A percentile compares a stretch with the other conserved stretches of the same genome.
Evolutionary conservation across 306 rosid species (phyloP).

Genomic region (Vigna radiata): DNA sequence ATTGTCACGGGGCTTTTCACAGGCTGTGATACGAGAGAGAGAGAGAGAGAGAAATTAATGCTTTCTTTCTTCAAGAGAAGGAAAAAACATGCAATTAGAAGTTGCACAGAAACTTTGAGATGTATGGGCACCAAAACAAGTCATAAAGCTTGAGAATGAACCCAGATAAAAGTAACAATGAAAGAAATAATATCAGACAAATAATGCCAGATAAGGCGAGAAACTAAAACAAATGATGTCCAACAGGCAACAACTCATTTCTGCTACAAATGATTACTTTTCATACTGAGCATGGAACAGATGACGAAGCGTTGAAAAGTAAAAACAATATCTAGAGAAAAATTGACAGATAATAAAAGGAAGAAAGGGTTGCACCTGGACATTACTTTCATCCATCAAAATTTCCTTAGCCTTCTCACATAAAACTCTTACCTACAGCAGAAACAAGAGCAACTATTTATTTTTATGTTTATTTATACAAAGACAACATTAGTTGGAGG

Average conservation of each 20-base stretch:
- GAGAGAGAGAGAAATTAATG: constrained; percentile 33
- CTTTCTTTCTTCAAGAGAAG: constrained; percentile 16
- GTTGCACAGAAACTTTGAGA: constrained; percentile 6
- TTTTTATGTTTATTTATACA: not conserved
- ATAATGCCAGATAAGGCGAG: constrained; percentile 11
- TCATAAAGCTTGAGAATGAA: constrained; percentile 1
- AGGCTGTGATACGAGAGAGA: constrained; percentile 71
- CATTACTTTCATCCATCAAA: constrained; percentile 96
- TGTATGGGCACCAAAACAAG: constrained; percentile 14
- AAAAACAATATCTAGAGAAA: constrained; percentile 18
- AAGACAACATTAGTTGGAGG: not conserved
- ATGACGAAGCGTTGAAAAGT: constrained; percentile 14
- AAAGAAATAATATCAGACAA: not conserved
- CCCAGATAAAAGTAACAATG: not conserved
- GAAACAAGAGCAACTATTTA: constrained; percentile 35
- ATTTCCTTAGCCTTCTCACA: constrained; percentile 96
- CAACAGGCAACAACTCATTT: constrained; percentile 11
- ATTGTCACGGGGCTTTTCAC: constrained; percentile 99
- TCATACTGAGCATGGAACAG: constrained; percentile 15
- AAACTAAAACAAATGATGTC: not conserved
- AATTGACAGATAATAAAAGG: constrained; percentile 10
- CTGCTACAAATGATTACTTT: constrained; percentile 3
- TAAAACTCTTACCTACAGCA: constrained; percentile 76
- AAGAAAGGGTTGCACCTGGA: constrained; percentile 72
- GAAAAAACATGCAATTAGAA: constrained; percentile 2